A percentile compares a stretch with the other conserved stretches of the same genome.
Evolutionary conservation across 495 filamentous ascomycete genomes (phyloP).

Genomic region (Hypomontagnella monticulosa): DNA sequence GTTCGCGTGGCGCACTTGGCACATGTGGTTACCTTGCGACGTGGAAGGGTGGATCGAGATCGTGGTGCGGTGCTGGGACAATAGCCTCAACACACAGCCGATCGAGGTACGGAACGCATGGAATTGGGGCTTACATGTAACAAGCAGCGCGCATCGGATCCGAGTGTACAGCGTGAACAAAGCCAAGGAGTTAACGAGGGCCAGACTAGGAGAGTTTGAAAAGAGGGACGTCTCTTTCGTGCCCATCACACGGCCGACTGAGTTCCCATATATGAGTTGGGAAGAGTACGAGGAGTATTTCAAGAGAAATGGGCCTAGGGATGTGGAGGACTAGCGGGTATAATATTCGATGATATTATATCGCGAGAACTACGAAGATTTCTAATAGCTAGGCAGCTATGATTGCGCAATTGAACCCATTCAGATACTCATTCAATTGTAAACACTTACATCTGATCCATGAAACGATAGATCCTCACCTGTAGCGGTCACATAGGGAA

Average conservation of each 20-base stretch:
- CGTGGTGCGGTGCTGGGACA: conserved; percentile 66
- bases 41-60: conserved; percentile 69
- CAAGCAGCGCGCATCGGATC: conserved; percentile 70
- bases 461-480: too few relatives aligned
- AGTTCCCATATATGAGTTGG: conserved; percentile 55
- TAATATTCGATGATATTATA: neutral
- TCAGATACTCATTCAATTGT: too few relatives aligned
- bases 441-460: too few relatives aligned
- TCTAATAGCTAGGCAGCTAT: too few relatives aligned
- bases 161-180: conserved; percentile 72
- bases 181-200: conserved; percentile 55
- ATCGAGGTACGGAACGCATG: conserved; percentile 48
- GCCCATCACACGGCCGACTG: conserved; percentile 62
- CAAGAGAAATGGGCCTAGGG: conserved; percentile 57
- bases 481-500: too few relatives aligned
- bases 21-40: conserved; percentile 63
- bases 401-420: too few relatives aligned
- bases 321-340: conserved; percentile 43
- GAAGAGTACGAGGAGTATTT: conserved; percentile 61
- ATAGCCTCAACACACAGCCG: conserved; percentile 61
- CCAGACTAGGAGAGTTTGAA: conserved; percentile 61
- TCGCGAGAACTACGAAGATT: neutral
- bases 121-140: conserved; percentile 75
- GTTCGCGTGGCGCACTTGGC: conserved; percentile 65
- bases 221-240: conserved; percentile 56